Evolutionary conservation across 2,329 filamentous ascomycete species (phyloP).

Genomic region (Alternaria postmessia): DNA sequence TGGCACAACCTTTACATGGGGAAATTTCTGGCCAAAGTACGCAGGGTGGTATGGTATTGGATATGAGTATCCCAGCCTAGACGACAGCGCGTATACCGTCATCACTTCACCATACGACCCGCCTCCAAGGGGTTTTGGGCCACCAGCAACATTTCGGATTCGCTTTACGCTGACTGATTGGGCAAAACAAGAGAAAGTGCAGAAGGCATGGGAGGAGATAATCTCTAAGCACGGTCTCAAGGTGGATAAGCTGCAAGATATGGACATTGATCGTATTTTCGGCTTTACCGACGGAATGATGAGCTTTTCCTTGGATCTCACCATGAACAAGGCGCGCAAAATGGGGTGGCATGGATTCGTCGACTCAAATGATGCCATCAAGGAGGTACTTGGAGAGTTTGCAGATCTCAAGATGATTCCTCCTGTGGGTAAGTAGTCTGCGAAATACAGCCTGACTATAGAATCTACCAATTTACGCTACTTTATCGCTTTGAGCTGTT

Average conservation of each 20-base stretch:
- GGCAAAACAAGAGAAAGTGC: conserved; percentile 56
- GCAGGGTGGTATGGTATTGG: conserved; percentile 56
- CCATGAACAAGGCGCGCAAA: conserved; percentile 57
- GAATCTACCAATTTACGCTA: background rate
- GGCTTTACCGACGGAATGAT: conserved; percentile 56
- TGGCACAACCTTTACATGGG: conserved; percentile 57
- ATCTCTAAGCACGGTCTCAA: conserved; percentile 53
- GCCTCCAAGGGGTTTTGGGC: conserved; percentile 53
- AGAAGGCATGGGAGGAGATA: conserved; percentile 57
- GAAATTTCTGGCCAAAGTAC: conserved; percentile 58
- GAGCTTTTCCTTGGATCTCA: conserved; percentile 36
- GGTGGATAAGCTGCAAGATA: conserved; percentile 50
- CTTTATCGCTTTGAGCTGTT: background rate
- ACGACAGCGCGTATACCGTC: conserved; percentile 18
- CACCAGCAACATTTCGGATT: conserved; percentile 49
- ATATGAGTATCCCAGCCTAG: conserved; percentile 43
- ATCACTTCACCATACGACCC: conserved; percentile 37
- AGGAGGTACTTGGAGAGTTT: conserved; percentile 54
- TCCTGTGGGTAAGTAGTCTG: conserved; percentile 15
- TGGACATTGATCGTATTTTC: conserved; percentile 57
- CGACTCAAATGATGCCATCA: conserved; percentile 56
- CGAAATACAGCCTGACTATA: background rate
- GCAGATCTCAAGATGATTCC: conserved; percentile 56
- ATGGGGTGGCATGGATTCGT: conserved; percentile 59
- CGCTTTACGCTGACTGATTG: conserved; percentile 57